Evolutionary conservation across 2,329 filamentous ascomycete genomes (phyloP).

Genomic region (Fusarium sp.): DNA sequence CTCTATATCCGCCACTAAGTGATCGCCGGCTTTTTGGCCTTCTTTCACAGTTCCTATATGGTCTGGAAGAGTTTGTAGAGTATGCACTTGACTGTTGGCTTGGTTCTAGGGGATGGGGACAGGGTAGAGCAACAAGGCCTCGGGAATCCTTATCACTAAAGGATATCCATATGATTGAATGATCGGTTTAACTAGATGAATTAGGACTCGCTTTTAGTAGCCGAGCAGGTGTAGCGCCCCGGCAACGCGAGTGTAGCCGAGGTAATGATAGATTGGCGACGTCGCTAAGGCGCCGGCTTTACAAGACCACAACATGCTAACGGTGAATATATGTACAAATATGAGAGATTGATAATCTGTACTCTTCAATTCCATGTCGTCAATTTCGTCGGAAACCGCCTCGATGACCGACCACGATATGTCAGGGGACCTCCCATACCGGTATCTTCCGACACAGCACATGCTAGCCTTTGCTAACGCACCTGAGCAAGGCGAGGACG

Average conservation of each 20-base stretch:
- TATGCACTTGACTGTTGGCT: not conserved
- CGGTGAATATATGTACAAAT: not conserved
- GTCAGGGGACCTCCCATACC: not conserved
- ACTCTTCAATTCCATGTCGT: not conserved
- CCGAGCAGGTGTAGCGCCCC: not conserved
- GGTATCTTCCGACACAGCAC: not conserved
- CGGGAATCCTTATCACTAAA: not conserved
- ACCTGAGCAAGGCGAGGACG: not conserved
- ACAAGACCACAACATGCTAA: not conserved
- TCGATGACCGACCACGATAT: not conserved
- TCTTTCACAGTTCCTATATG: not conserved
- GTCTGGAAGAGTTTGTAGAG: not conserved
- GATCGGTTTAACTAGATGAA: not conserved
- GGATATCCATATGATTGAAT: not conserved
- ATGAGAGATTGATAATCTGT: not conserved
- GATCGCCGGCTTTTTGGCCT: not conserved
- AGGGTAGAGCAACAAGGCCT: not conserved
- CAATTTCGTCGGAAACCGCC: not conserved
- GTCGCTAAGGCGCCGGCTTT: not conserved
- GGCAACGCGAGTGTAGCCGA: not conserved
- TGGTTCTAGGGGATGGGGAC: not conserved
- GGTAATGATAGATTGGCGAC: not conserved
- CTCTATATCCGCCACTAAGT: not conserved
- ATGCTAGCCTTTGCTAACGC: not conserved
- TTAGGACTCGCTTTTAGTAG: not conserved